Base-by-base conservation (phyloP, 345 rosid species). In the Arabis alpina region DNA sequence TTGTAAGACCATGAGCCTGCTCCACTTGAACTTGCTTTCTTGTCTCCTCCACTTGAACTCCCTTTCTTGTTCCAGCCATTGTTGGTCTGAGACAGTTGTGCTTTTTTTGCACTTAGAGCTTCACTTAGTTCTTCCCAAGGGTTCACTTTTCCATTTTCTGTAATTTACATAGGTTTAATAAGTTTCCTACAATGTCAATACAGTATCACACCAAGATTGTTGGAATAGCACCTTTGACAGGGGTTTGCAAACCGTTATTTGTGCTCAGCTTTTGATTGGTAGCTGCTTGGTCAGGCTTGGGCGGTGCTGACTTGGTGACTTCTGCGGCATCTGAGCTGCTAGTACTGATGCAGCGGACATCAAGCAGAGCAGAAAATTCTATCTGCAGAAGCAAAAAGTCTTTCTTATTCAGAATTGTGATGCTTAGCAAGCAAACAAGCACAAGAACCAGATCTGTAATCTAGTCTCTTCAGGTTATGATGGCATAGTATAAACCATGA, bases 41-140 rank as follows among this genome's bases (percentile, higher is more conserved):
- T 63, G 32, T 68, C n/a, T 68, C 77, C 75, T 68, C 77, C 75
- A 70, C 83, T 80, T 37, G 93, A 75, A 75, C 78, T 80, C 76
- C 76, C 85, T 43, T 82, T 59, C 50, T 49, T 63, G 32, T 68
- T 79, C 86, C 91, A 83, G 10, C 80, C 81, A 70, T 86, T 89
- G 72, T 84, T 86, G 45, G 78, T 86, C 52, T 81, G 71, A 24
- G 87, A 77, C 56, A 88, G 65, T 73, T 78, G 75, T 52, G 89
- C 85, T 76, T 88, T 95, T 82, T 87, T 90, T 24, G 92, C 87
- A 51, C 64, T 76, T 75, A 92, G 54, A 32, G 83, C 85, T 72
- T 82, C 74, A 54, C 75, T 84, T 71, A 88, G 76, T 80, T 92
- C 93, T 61, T 92, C 94, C 99, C 96, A 87, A 3, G 80, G 79